Conservation (phyloP, 805 yeast genomes). For the Maudiozyma turicensis region DNA sequence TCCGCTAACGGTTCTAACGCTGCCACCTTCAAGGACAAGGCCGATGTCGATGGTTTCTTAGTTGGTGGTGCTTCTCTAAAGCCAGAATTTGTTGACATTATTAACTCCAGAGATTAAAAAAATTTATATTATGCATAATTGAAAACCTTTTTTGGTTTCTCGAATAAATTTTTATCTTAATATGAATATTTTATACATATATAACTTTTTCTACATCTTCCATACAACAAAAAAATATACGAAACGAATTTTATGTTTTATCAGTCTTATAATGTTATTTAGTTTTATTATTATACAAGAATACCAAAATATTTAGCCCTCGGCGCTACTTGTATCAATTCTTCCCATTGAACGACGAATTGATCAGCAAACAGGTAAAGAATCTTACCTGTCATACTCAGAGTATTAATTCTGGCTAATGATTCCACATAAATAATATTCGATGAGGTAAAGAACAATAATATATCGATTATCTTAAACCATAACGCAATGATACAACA, state of each 20-base stretch:
- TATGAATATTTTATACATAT: neutral
- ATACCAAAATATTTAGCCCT: constrained; percentile 72
- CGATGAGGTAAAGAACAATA: constrained; percentile 32
- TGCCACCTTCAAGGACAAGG: constrained; percentile 78
- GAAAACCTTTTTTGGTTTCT: neutral
- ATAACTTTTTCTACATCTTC: neutral
- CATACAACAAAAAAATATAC: neutral
- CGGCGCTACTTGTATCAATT: constrained; percentile 40
- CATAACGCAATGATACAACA: constrained; percentile 26
- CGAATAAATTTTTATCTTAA: neutral
- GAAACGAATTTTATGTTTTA: neutral
- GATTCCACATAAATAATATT: constrained; percentile 55
- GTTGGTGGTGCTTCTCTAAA: constrained; percentile 99
- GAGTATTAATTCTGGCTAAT: constrained; percentile 23
- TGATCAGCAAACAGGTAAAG: constrained; percentile 64
- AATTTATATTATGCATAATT: neutral
- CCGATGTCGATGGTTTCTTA: constrained; percentile 94
- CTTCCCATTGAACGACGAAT: constrained; percentile 86
- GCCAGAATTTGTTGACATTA: constrained; percentile 93
- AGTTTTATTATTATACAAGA: constrained; percentile 39
- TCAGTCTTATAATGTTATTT: neutral
- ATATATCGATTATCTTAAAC: constrained; percentile 21
- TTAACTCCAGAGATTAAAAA: constrained; percentile 73
- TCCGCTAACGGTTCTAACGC: constrained; percentile 95
- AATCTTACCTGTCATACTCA: constrained; percentile 71